Evolutionary conservation across 306 rosid species (phyloP).

Genomic region (Bauhinia variegata): DNA sequence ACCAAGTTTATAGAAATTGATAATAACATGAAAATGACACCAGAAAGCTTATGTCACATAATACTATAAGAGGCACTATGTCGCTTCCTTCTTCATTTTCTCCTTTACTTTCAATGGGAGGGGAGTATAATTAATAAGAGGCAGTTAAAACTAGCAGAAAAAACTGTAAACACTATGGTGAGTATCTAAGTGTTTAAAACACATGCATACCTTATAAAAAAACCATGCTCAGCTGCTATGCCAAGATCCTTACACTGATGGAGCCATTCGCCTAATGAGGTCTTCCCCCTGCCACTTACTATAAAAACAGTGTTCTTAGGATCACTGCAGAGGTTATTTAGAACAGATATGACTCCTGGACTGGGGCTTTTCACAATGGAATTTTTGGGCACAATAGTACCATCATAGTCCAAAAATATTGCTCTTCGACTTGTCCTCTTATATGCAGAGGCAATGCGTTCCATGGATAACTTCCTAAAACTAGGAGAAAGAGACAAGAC

Average conservation of each 20-base stretch:
- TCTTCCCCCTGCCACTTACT: conserved; percentile 78
- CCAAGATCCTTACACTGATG: conserved; percentile 79
- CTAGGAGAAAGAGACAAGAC: conserved; percentile 80
- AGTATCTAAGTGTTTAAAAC: too few relatives aligned
- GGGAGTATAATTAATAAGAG: too few relatives aligned
- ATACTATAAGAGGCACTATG: conserved; percentile 7
- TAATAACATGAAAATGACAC: conserved; percentile 13
- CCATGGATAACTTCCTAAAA: conserved; percentile 77
- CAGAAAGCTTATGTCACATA: neutral
- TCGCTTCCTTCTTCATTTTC: neutral
- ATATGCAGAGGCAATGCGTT: conserved; percentile 65
- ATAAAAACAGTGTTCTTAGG: conserved; percentile 75
- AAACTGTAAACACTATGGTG: too few relatives aligned
- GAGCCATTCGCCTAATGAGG: conserved; percentile 69
- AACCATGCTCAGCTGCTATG: conserved; percentile 94
- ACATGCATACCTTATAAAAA: conserved; percentile 58
- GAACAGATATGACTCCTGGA: conserved; percentile 62
- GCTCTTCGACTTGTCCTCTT: conserved; percentile 67
- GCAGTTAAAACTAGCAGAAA: conserved; percentile 3
- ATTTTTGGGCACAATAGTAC: conserved; percentile 73
- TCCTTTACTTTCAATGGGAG: neutral
- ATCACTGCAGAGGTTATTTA: conserved; percentile 71
- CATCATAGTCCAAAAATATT: conserved; percentile 89
- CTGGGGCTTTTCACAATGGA: conserved; percentile 63
- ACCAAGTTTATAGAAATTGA: conserved; percentile 15